Evolutionary conservation across 2,329 filamentous ascomycete genomes (phyloP), one percentile per base, ranked within the genome.

Genomic region (Epichloe baconii): DNA sequence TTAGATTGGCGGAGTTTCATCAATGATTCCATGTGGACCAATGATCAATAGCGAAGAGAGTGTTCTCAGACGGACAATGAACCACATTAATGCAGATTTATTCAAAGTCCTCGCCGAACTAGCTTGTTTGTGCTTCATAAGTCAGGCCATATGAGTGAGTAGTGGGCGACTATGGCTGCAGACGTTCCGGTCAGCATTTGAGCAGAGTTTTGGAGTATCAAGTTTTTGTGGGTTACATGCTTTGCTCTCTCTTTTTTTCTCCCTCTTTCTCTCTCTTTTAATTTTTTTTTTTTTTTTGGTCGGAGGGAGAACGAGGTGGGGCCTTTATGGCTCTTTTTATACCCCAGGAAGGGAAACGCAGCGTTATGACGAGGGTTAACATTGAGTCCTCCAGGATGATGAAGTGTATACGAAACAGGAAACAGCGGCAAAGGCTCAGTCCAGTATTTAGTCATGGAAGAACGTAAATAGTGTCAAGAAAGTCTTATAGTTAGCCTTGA

Each of bases 1-100:
- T 14, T 66, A 6, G 55, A 61, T 0, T 67, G 65, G 65, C 58
- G 63, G 11, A 53, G 52, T 0, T 67, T 62, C 41, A 59, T 67
- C 23, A 59, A 67, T 46, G 65, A 66, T 7, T 55, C 49, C 21
- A 56, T 54, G 5, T 67, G 58, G 58, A n/a, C 12, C 7, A 49
- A 66, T 68, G 59, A 73, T 64, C 52, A 72, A 8, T 41, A 42
- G 31, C 19, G 17, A 12, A 11, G n/a, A 14, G 10, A 5, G 17
- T 43, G 0, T 5, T 17, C 0, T 5, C 10, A 26, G 41, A 5
- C 19, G 10, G 21, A 21, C 21, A 8, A 23, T 12, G 19, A 5
- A 26, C 3, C 7, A 12, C 11, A 6, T 21, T 43, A 11, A 12
- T 43, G 11, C 17, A 31, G 8, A 19, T 42, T 3, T 10, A 1